Evolutionary conservation across 129 eudicot species (phyloP), one percentile per base, ranked within the genome.

Genomic region (Arctium lappa): DNA sequence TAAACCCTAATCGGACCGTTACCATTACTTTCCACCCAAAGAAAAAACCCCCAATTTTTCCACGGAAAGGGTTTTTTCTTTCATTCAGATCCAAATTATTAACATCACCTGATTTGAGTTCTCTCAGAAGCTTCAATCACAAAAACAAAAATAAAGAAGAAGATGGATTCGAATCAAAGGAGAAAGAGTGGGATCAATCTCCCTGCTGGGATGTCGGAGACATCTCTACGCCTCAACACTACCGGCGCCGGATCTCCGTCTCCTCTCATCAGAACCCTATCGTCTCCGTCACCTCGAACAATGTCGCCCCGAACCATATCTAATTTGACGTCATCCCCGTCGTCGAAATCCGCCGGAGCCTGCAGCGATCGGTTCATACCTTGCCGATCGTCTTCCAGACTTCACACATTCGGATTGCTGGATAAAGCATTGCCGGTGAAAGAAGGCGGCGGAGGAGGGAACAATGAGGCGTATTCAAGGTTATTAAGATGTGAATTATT

Each of bases 351-450:
- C 2, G 85, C 94, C 8, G 89, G 84, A 16, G 85, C 92, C 40
- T 93, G 98, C 83, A 95, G 99, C 69, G 99, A 95, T 80, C 86
- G 99, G 76, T 95, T 95, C 80, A 95, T 95, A 16, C 99, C 99
- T 0, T 93, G 98, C 63, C 79, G 99, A 69, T 95, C 99, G 6
- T 87, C 98, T 36, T 95, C 99, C 27, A 90, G 99, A 91, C 94
- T 95, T 8, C 97, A 95, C 84, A 87, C 99, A 0, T 95, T 95
- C 48, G 99, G 98, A 85, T 78, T 95, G 37, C 60, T 77, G 8
- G 97, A 92, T 75, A 92, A 89, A 84, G 83, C 87, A 18, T 91
- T 97, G 30, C 94, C 97, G 37, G 91, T 44, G 78, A 91, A 90
- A 78, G 94, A 91, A 77, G 98, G 97, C 38, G 98, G 97, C 32